Conservation (phyloP, 2,329 filamentous ascomycete genomes). For the Chrysoporthe deuterocubensis region DNA sequence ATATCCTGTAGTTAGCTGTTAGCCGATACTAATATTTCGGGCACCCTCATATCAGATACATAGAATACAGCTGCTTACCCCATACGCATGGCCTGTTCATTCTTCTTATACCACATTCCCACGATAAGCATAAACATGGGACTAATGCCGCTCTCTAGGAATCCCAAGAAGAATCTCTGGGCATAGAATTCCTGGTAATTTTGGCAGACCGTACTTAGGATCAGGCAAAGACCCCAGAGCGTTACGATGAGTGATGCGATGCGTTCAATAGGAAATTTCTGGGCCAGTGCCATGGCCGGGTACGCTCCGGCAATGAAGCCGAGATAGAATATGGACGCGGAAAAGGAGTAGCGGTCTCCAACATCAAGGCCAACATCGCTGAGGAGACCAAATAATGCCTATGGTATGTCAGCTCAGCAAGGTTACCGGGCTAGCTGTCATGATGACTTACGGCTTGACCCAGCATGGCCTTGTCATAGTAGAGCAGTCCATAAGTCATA, state of each 20-base stretch:
- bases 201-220: constrained; percentile 43
- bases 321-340: constrained; percentile 52
- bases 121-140: constrained; percentile 62
- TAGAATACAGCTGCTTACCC: constrained; percentile 25
- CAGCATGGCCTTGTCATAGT: constrained; percentile 58
- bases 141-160: constrained; percentile 59
- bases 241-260: constrained; percentile 44
- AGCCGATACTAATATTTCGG: neutral
- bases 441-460: constrained; percentile 49
- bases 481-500: constrained; percentile 50
- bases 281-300: constrained; percentile 46
- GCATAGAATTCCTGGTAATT: constrained; percentile 44
- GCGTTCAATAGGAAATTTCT: constrained; percentile 50
- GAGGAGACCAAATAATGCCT: constrained; percentile 47
- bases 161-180: constrained; percentile 59
- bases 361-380: constrained; percentile 44
- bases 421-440: neutral
- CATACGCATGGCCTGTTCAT: constrained; percentile 45
- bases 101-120: constrained; percentile 45
- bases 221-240: constrained; percentile 44
- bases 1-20: constrained; percentile 32
- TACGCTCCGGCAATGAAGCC: constrained; percentile 53
- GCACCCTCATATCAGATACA: neutral
- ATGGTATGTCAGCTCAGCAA: neutral
- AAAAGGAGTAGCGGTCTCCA: constrained; percentile 49